Conservation (phyloP, 2,329 filamentous ascomycete genomes). For the Colletotrichum cuscutae region DNA sequence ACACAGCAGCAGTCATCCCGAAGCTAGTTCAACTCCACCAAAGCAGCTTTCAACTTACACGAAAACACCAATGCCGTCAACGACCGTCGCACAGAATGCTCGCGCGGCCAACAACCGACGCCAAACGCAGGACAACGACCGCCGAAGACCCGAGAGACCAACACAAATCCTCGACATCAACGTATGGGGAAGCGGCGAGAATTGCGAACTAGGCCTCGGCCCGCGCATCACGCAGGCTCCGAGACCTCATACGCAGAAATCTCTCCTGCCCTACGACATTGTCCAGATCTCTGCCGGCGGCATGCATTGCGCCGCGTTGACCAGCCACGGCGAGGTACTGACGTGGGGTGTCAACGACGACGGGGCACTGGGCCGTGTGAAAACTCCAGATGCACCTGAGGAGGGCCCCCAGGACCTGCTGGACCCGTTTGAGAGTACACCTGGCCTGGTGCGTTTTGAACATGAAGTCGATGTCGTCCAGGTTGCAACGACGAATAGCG, state of each 20-base stretch:
- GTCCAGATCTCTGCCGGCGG: conserved; percentile 71
- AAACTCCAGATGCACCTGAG: conserved; percentile 45
- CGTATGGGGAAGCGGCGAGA: conserved; percentile 33
- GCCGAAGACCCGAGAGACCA: background rate
- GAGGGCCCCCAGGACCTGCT: conserved; percentile 51
- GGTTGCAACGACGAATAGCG: conserved; percentile 70
- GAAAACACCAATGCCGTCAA: background rate
- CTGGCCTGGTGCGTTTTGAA: conserved; percentile 60
- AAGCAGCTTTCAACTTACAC: background rate
- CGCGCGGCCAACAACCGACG: background rate
- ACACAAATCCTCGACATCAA: conserved; percentile 16
- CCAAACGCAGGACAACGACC: too few species aligned
- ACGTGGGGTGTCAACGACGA: conserved; percentile 77
- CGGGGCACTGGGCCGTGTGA: conserved; percentile 70
- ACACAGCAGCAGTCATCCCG: background rate
- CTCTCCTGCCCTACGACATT: conserved; percentile 64
- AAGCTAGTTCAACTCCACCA: background rate
- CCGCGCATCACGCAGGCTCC: conserved; percentile 9
- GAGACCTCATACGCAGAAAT: conserved; percentile 58
- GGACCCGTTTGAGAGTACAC: conserved; percentile 60
- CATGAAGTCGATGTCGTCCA: conserved; percentile 65
- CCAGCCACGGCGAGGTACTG: conserved; percentile 69
- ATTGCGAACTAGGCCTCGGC: conserved; percentile 28
- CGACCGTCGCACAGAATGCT: background rate
- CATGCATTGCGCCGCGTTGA: conserved; percentile 72